These are phyloP conservation scores for Macaranga tanarius DNA, from an alignment of 441 rosid species.

Conservation along the genomic window DNA sequence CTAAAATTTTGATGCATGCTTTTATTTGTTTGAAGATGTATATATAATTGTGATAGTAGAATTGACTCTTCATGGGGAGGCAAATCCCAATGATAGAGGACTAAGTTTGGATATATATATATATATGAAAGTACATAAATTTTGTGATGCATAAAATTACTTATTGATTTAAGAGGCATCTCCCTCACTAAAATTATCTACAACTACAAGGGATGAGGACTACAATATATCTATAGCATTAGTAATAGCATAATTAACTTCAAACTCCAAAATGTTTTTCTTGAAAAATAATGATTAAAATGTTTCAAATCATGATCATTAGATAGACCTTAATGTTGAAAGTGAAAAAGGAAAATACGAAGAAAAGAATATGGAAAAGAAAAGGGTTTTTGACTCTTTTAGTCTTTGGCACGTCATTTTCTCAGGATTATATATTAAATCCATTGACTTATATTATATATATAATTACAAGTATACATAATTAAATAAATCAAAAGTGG, in stretches of 20 bases:
- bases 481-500: background rate
- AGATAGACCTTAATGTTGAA: conserved; percentile 5
- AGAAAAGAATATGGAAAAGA: background rate
- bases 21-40: no score
- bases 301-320: conserved; percentile 7
- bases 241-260: background rate
- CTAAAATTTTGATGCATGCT: no score
- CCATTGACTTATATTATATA: conserved; percentile 22
- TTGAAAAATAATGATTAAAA: background rate
- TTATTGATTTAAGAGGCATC: no score
- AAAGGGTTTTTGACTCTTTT: conserved; percentile 10
- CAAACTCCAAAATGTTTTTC: no score
- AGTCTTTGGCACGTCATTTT: background rate
- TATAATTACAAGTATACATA: background rate
- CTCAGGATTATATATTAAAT: conserved; percentile 20
- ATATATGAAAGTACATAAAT: no score
- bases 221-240: no score
- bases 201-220: no score
- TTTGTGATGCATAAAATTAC: no score
- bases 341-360: background rate
- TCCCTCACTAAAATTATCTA: no score
- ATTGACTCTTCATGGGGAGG: background rate
- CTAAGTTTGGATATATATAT: background rate
- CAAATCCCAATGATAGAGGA: conserved; percentile 11
- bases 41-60: no score